Evolutionary conservation across 148 eudicot genomes (phyloP), one percentile per base, ranked within the genome.

Genomic region (Oxyria digyna): DNA sequence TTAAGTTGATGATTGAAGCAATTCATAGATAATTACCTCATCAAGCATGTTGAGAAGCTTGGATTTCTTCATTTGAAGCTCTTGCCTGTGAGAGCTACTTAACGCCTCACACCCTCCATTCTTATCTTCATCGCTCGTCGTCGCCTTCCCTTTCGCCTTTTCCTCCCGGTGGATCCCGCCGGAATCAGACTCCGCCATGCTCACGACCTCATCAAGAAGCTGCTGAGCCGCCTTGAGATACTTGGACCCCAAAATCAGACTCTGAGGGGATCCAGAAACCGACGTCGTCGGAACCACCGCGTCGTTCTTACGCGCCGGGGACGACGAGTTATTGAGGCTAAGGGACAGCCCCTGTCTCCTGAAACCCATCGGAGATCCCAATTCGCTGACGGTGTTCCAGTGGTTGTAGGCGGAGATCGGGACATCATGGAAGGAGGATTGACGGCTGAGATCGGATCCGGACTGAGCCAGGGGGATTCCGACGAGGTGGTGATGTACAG

Each of bases 41-140:
- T 87, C 85, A 81, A 87, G 84, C 92, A 87, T 85, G 79, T 74
- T 85, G 48, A 87, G 78, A 45, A 87, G 80, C 73, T 87, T 87
- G 26, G 87, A 89, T 74, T 87, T 87, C 74, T 87, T 87, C 87
- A 85, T 81, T 69, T 87, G 91, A 75, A 85, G 81, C 71, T 87
- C 92, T 12, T 87, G 92, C 50, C 87, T 83, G 33, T 87, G 89
- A 9, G 89, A 80, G 0, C 84, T 81, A 5, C 71, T 77, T 11
- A 33, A 10, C 29, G 62, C 3, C 68, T 81, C 70, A 69, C n/a
- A 37, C 31, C 8, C 20, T 6, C 45, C 82, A 68, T 69, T 72
- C n/a, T 67, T 72, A 48, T 37, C 68, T 1, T 62, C 68, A 20
- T 77, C 83, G 29, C 71, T 72, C 12, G 59, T 62, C 78, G 24